These are phyloP conservation scores for Pseudogymnoascus pannorum DNA, from an alignment of 2,329 filamentous ascomycete species.

Conservation along the genomic window DNA sequence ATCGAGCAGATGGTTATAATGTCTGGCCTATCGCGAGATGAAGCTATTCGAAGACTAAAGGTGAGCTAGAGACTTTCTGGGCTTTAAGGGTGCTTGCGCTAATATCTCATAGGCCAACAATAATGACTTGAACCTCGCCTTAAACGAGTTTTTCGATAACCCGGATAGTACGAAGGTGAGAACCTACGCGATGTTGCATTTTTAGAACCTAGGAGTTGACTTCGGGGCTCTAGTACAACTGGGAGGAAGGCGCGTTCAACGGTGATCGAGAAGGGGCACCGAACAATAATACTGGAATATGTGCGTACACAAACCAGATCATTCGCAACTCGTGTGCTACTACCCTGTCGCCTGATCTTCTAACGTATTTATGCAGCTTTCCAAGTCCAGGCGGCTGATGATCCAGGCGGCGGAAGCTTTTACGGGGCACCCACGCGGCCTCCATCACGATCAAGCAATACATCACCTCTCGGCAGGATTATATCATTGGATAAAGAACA, in stretches of 20 bases:
- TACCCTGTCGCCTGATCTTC: slow-evolving; percentile 6
- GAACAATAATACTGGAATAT: slow-evolving; percentile 38
- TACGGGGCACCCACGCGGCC: slow-evolving; percentile 43
- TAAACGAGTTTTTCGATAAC: slow-evolving; percentile 47
- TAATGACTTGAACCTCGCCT: slow-evolving; percentile 41
- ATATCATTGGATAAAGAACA: slow-evolving; percentile 40
- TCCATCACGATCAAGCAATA: slow-evolving; percentile 50
- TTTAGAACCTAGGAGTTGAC: slow-evolving; percentile 10
- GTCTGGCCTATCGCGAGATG: not conserved
- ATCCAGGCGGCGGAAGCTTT: slow-evolving; percentile 36
- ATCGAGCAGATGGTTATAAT: slow-evolving; percentile 3
- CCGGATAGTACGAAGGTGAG: slow-evolving; percentile 31
- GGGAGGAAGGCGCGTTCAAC: slow-evolving; percentile 48
- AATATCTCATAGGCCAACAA: slow-evolving; percentile 34
- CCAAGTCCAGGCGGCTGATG: slow-evolving; percentile 47
- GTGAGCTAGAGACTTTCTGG: not conserved
- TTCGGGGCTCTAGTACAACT: slow-evolving; percentile 44
- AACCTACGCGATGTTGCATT: slow-evolving; percentile 11
- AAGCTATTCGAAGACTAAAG: slow-evolving; percentile 7
- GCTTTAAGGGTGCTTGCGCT: not conserved
- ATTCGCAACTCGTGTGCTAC: not conserved
- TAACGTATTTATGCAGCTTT: slow-evolving; percentile 37
- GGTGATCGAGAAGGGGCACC: slow-evolving; percentile 45
- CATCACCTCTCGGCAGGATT: slow-evolving; percentile 48
- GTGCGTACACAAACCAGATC: slow-evolving; percentile 29